These are phyloP conservation scores for Podospora pseudocomata DNA, from an alignment of 495 filamentous ascomycete species.

Conservation along the genomic window DNA sequence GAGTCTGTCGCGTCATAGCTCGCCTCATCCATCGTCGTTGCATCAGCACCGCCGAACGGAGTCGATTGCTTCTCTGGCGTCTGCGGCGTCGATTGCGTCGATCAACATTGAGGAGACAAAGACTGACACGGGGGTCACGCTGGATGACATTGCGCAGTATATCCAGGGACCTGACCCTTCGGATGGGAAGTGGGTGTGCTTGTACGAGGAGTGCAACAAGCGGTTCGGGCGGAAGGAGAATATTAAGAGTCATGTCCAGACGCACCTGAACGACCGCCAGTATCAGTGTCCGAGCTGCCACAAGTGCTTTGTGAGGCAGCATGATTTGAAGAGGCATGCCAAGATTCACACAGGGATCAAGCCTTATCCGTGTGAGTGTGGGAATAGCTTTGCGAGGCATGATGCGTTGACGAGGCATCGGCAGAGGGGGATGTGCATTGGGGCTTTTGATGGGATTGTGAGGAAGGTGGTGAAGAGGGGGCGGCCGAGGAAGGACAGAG, in stretches of 20 bases:
- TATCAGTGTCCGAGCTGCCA: slow-evolving; percentile 83
- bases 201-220: slow-evolving; percentile 75
- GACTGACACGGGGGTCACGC: slow-evolving; percentile 70
- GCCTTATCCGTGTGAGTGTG: slow-evolving; percentile 86
- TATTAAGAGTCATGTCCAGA: slow-evolving; percentile 96
- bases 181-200: slow-evolving; percentile 81
- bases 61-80: slow-evolving; percentile 46
- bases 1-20: slow-evolving; percentile 27
- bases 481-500: slow-evolving; percentile 45
- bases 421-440: slow-evolving; percentile 91
- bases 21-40: slow-evolving; percentile 16
- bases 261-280: slow-evolving; percentile 91
- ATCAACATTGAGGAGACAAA: slow-evolving; percentile 55
- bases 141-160: slow-evolving; percentile 80
- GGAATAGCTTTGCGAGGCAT: slow-evolving; percentile 85
- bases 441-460: slow-evolving; percentile 79
- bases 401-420: slow-evolving; percentile 92
- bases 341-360: slow-evolving; percentile 95
- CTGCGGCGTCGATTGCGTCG: slow-evolving; percentile 52
- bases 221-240: slow-evolving; percentile 93
- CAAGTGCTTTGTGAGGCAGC: slow-evolving; percentile 93
- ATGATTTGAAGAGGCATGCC: slow-evolving; percentile 93
- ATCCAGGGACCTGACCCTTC: slow-evolving; percentile 74
- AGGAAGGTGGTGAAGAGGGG: slow-evolving; percentile 55
- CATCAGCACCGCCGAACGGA: slow-evolving; percentile 45